phyloP scores from a whole-genome alignment of 2,329 filamentous ascomycete genomes.

The Metarhizium robertsii region DNA sequence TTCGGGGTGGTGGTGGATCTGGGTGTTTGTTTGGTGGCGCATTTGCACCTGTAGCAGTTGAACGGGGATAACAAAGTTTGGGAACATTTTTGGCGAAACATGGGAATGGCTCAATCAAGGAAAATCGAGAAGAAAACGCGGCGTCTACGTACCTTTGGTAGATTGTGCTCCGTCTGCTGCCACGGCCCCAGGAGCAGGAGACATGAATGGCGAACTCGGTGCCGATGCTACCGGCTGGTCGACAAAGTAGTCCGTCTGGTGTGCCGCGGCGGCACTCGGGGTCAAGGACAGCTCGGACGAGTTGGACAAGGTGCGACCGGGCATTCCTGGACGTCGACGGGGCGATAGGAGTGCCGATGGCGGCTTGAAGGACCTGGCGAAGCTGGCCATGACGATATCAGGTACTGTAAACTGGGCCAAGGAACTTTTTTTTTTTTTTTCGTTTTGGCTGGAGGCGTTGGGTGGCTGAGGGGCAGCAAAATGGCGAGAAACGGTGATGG shows the following conservation, averaged over 20 bases:
- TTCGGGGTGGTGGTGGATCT: not conserved
- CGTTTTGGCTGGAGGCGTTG: not conserved
- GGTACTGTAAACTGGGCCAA: not conserved
- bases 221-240: constrained; percentile 18
- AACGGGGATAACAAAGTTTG: no score
- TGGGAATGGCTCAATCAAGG: not conserved
- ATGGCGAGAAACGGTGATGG: constrained; percentile 1
- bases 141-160: not conserved
- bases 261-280: constrained; percentile 10
- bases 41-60: not conserved
- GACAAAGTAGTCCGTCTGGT: constrained; percentile 19
- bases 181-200: constrained; percentile 4
- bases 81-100: not conserved
- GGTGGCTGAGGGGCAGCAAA: not conserved
- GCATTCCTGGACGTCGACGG: constrained; percentile 32
- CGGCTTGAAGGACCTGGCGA: constrained; percentile 40
- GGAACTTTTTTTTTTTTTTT: not conserved
- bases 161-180: constrained; percentile 1
- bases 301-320: constrained; percentile 34
- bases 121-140: not conserved
- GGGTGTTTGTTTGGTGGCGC: not conserved
- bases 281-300: constrained; percentile 35
- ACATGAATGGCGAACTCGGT: constrained; percentile 18
- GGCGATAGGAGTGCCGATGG: constrained; percentile 33
- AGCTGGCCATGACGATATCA: constrained; percentile 32